These are phyloP conservation scores for Verticillium tricorpus DNA, from an alignment of 2,329 filamentous ascomycete species.

Conservation along the genomic window DNA sequence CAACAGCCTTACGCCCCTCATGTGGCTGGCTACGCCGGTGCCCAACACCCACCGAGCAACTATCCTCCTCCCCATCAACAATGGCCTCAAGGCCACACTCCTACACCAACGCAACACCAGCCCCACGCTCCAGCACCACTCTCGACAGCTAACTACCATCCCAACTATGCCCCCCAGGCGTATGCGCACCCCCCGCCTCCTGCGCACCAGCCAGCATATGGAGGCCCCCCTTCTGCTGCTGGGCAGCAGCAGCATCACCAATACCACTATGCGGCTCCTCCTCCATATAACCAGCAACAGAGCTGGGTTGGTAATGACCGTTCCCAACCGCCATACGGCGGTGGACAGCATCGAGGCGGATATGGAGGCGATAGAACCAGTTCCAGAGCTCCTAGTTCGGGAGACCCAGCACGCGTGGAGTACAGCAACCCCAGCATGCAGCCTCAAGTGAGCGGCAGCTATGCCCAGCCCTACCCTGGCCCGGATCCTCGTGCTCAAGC, in stretches of 20 bases:
- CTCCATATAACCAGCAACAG: conserved; percentile 24
- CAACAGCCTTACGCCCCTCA: conserved; percentile 18
- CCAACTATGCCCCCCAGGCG: conserved; percentile 53
- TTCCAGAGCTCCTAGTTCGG: conserved; percentile 27
- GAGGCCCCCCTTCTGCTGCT: conserved; percentile 23
- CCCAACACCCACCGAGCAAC: conserved; percentile 29
- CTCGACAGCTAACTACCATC: conserved; percentile 51
- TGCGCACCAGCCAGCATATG: conserved; percentile 39
- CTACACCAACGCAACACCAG: conserved; percentile 24
- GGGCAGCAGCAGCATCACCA: conserved; percentile 28
- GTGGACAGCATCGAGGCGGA: conserved; percentile 32
- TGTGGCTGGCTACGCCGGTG: conserved; percentile 19
- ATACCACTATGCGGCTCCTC: conserved; percentile 29
- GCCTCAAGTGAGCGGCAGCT: conserved; percentile 28
- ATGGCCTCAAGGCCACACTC: conserved; percentile 28
- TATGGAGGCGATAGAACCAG: conserved; percentile 39
- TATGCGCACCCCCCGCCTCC: conserved; percentile 33
- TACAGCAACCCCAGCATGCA: conserved; percentile 21
- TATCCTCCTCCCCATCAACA: conserved; percentile 36
- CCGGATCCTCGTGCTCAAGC: conserved; percentile 29
- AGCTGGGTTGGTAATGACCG: conserved; percentile 28
- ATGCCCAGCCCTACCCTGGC: conserved; percentile 32
- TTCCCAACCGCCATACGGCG: conserved; percentile 29
- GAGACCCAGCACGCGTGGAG: conserved; percentile 26
- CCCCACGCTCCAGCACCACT: conserved; percentile 43